Evolutionary conservation across 768 basidiomycete species (phyloP).

Genomic region (Lanmaoa pseudosensibilis): DNA sequence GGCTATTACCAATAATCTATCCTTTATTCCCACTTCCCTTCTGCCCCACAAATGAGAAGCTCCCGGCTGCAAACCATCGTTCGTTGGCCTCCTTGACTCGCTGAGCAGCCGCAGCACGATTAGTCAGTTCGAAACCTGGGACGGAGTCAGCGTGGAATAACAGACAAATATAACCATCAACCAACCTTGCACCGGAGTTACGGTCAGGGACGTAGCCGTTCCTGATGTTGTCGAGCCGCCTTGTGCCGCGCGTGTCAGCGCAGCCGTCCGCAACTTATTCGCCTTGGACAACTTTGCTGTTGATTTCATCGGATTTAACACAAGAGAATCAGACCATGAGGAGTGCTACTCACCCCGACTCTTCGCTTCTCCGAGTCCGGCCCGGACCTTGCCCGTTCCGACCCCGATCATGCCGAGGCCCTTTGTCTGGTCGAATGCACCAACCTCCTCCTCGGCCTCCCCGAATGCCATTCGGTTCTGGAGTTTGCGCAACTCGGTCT

Average conservation of each 20-base stretch:
- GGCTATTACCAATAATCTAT: conserved; percentile 13
- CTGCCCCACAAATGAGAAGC: conserved; percentile 74
- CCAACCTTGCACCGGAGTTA: conserved; percentile 93
- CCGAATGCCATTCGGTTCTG: conserved; percentile 98
- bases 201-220: conserved; percentile 86
- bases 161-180: conserved; percentile 1
- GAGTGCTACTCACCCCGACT: conserved; percentile 68
- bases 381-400: conserved; percentile 85
- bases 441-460: conserved; percentile 93
- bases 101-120: conserved; percentile 81
- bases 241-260: conserved; percentile 76
- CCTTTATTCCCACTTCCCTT: conserved; percentile 38
- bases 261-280: conserved; percentile 86
- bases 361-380: conserved; percentile 83
- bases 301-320: conserved; percentile 2
- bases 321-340: neutral
- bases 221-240: conserved; percentile 60
- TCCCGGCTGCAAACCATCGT: conserved; percentile 90
- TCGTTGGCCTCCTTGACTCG: conserved; percentile 96
- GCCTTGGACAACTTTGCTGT: conserved; percentile 94
- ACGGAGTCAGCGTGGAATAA: conserved; percentile 15
- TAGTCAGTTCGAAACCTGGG: conserved; percentile 87
- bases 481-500: conserved; percentile 93
- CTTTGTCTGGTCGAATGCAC: conserved; percentile 96
- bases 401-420: conserved; percentile 96